Conservation (phyloP, 331 rosid species). For the Pyrus hybrid region DNA sequence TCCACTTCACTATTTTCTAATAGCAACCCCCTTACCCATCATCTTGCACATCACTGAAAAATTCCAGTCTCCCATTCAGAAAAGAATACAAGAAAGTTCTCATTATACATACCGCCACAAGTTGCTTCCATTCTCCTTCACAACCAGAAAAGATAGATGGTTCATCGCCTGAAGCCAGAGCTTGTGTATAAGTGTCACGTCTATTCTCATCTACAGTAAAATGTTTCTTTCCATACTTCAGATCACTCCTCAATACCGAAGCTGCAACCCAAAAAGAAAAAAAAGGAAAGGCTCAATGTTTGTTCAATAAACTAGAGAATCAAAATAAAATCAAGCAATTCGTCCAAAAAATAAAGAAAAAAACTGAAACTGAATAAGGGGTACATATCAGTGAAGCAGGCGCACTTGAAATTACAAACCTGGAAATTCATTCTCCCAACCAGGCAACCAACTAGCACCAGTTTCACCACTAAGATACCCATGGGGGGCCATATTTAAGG, state of each 20-base stretch:
- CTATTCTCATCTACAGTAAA: conserved; percentile 69
- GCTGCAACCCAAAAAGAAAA: conserved; percentile 39
- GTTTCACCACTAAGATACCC: conserved; percentile 42
- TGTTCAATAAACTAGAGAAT: not conserved
- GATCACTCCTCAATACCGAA: conserved; percentile 71
- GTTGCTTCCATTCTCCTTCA: conserved; percentile 61
- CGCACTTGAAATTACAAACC: conserved; percentile 24
- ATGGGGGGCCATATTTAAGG: conserved; percentile 31
- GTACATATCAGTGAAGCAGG: not conserved
- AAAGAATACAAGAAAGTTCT: not conserved
- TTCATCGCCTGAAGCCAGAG: conserved; percentile 28
- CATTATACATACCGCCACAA: conserved; percentile 46
- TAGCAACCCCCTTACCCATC: not conserved
- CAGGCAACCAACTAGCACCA: conserved; percentile 46
- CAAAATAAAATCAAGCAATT: not conserved
- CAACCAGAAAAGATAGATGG: conserved; percentile 33
- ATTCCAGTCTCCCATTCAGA: not conserved
- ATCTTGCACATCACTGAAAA: not conserved
- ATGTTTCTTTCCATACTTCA: conserved; percentile 74
- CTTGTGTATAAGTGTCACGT: conserved; percentile 59
- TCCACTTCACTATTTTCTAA: not conserved
- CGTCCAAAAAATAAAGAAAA: not conserved
- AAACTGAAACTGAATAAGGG: not conserved
- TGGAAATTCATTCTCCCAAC: conserved; percentile 93
- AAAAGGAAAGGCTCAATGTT: not conserved